Conservation (phyloP, 2,329 filamentous ascomycete species). For the Xylaria sp. region DNA sequence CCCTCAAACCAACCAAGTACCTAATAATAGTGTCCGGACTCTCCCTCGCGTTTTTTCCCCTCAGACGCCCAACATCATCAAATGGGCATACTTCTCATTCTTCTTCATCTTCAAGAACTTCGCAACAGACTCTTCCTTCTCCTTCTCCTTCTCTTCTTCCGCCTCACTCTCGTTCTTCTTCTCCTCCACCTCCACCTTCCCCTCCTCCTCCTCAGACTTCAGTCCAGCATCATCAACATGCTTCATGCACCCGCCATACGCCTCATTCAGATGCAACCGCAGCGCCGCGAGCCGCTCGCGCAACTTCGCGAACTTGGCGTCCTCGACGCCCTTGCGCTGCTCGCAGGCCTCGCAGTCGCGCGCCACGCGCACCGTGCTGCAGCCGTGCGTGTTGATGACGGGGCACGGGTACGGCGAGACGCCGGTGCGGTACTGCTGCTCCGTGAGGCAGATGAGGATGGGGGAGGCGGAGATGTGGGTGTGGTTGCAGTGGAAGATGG, state of each 20-base stretch:
- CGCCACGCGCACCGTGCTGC: conserved; percentile 18
- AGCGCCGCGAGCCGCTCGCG: conserved; percentile 19
- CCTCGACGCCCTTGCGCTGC: conserved; percentile 7
- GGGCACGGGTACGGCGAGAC: conserved; percentile 17
- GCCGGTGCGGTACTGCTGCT: conserved; percentile 16
- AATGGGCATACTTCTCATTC: not conserved
- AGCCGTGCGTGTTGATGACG: conserved; percentile 15
- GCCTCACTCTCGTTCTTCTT: not conserved
- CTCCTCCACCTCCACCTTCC: not conserved
- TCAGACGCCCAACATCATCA: not conserved
- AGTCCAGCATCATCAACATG: conserved; percentile 22
- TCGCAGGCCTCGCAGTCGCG: conserved; percentile 19
- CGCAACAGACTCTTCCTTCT: conserved; percentile 12
- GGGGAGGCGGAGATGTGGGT: conserved; percentile 10
- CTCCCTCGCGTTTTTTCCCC: no score
- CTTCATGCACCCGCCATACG: conserved; percentile 22
- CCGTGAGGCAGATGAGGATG: conserved; percentile 16
- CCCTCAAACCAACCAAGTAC: no score
- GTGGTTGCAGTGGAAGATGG: conserved; percentile 29
- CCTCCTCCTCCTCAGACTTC: not conserved
- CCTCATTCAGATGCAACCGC: conserved; percentile 12
- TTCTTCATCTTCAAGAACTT: not conserved
- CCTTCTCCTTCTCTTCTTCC: conserved; percentile 11
- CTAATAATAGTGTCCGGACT: no score
- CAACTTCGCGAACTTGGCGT: conserved; percentile 11